These are phyloP conservation scores for Aspergillus brasiliensis DNA, from an alignment of 2,329 filamentous ascomycete genomes.

Conservation along the genomic window DNA sequence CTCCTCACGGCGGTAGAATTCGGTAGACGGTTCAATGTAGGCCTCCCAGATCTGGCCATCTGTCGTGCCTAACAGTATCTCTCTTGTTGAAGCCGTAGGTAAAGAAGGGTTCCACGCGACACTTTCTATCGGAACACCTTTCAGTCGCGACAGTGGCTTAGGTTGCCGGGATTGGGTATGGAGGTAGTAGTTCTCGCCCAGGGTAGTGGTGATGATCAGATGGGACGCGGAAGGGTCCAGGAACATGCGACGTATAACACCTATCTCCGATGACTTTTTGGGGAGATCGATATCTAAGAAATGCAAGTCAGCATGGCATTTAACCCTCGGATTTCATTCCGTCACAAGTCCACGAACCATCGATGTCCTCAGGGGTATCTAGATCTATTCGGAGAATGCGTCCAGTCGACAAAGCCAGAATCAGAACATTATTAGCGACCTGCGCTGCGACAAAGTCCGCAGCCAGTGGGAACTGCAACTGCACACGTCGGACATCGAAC, in stretches of 20 bases:
- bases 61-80: conserved; percentile 88
- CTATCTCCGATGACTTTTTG: conserved; percentile 86
- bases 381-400: conserved; percentile 93
- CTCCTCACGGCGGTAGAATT: conserved; percentile 94
- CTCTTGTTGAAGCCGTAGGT: conserved; percentile 89
- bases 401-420: conserved; percentile 87
- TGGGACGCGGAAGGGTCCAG: conserved; percentile 96
- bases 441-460: conserved; percentile 96
- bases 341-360: conserved; percentile 59
- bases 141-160: conserved; percentile 76
- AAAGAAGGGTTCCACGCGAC: conserved; percentile 93
- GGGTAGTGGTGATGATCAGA: conserved; percentile 84
- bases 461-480: conserved; percentile 90
- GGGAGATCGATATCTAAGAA: conserved; percentile 90
- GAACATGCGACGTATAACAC: conserved; percentile 93
- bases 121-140: conserved; percentile 83
- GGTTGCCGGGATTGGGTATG: conserved; percentile 92
- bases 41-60: conserved; percentile 95
- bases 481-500: conserved; percentile 90
- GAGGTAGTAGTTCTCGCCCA: conserved; percentile 96
- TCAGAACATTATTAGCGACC: conserved; percentile 94
- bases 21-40: conserved; percentile 89
- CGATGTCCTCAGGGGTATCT: conserved; percentile 91
- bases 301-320: conserved; percentile 20
- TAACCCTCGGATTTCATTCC: background rate